A percentile compares a stretch with the other conserved stretches of the same genome.
Evolutionary conservation across 202 grass and related monocot species (phyloP).

Genomic region (Musa balbisiana): DNA sequence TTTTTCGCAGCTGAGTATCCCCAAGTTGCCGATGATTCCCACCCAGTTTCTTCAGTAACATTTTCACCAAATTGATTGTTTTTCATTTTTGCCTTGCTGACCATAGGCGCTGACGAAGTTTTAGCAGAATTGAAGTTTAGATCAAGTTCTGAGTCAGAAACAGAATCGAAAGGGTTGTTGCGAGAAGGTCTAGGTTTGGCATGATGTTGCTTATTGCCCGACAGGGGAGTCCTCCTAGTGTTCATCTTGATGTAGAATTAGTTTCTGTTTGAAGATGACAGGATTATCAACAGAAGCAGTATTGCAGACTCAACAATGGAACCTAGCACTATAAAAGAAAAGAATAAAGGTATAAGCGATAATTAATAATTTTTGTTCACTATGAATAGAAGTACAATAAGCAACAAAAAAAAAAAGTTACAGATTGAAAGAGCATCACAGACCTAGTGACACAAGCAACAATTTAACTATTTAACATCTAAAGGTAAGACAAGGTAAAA

Average conservation of each 20-base stretch:
- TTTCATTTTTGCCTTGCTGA: not conserved
- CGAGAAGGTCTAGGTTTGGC: not conserved
- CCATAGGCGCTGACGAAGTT: not conserved
- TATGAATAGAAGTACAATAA: not conserved
- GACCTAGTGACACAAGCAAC: not conserved
- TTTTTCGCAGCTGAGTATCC: conserved; percentile 6
- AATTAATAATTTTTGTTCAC: not conserved
- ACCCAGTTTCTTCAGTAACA: not conserved
- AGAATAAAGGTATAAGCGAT: not conserved
- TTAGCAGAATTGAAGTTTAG: not conserved
- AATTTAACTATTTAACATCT: no score
- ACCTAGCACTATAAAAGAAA: not conserved
- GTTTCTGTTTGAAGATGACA: not conserved
- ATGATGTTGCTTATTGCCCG: not conserved
- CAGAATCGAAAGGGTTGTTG: conserved; percentile 16
- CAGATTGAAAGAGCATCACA: not conserved
- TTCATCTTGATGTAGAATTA: conserved; percentile 3
- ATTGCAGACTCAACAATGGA: not conserved
- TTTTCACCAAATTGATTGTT: not conserved
- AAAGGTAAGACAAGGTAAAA: no score
- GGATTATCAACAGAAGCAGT: not conserved
- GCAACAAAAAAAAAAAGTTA: not conserved
- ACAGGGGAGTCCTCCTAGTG: conserved; percentile 4
- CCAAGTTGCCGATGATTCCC: not conserved
- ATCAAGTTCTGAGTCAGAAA: conserved; percentile 24